These are phyloP conservation scores for Globisporangium iwayamae DNA, from an alignment of 352 stramenopile genomes.

Conservation along the genomic window DNA sequence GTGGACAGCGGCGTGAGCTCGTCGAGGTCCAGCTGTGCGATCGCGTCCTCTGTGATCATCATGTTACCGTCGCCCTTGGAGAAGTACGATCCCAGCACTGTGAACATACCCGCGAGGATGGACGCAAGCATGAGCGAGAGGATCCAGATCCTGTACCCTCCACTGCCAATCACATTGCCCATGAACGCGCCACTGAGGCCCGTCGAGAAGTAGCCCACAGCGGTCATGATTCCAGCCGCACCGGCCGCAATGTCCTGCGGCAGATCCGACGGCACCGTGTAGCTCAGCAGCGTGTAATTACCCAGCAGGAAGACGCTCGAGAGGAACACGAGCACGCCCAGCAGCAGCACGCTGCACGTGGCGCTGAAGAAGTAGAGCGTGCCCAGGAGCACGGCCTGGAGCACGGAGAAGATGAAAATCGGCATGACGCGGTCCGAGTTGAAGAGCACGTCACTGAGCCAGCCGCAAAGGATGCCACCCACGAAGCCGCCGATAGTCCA, in stretches of 20 bases:
- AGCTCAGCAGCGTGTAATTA: slow-evolving; percentile 74
- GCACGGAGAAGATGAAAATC: slow-evolving; percentile 69
- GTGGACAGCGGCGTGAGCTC: slow-evolving; percentile 38
- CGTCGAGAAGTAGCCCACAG: slow-evolving; percentile 65
- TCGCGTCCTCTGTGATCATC: slow-evolving; percentile 28
- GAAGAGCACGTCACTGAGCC: slow-evolving; percentile 69
- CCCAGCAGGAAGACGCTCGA: slow-evolving; percentile 69
- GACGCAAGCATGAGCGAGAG: slow-evolving; percentile 58
- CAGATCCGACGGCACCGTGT: slow-evolving; percentile 70
- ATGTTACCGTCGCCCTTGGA: slow-evolving; percentile 23
- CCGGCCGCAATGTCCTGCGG: slow-evolving; percentile 66
- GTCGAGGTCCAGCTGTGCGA: slow-evolving; percentile 19
- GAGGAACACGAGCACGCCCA: slow-evolving; percentile 58
- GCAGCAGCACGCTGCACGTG: slow-evolving; percentile 38
- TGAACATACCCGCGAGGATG: slow-evolving; percentile 53
- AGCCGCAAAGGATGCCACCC: slow-evolving; percentile 63
- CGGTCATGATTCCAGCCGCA: slow-evolving; percentile 61
- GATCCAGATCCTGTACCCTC: slow-evolving; percentile 56
- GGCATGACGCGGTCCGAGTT: slow-evolving; percentile 60
- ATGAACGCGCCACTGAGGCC: slow-evolving; percentile 61
- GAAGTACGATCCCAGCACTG: slow-evolving; percentile 56
- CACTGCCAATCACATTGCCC: slow-evolving; percentile 51
- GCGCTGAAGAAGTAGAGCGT: slow-evolving; percentile 57
- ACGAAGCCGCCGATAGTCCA: slow-evolving; percentile 78
- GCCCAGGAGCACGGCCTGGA: slow-evolving; percentile 51